Evolutionary conservation across 73 alveolate genomes (phyloP).

Genomic region (Durusdinium trenchii): DNA sequence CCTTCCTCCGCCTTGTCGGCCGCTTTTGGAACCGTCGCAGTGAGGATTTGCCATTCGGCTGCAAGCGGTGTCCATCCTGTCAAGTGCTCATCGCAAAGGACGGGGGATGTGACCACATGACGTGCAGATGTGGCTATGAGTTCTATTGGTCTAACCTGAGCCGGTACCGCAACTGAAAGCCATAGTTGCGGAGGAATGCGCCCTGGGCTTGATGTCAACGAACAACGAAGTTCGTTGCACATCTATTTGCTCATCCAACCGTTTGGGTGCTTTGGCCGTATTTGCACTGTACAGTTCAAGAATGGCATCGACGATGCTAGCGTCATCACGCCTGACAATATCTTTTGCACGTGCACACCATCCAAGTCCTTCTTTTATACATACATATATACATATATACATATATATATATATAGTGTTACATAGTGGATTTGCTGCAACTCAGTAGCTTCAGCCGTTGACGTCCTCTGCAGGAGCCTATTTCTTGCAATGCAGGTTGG

Average conservation of each 20-base stretch:
- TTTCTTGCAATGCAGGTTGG: neutral
- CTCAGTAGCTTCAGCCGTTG: neutral
- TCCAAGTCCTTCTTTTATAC: neutral
- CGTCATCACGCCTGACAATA: neutral
- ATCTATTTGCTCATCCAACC: neutral
- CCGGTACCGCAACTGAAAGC: neutral
- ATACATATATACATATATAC: too few species aligned
- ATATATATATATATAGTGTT: too few species aligned
- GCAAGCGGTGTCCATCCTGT: constrained; percentile 97
- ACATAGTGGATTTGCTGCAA: neutral
- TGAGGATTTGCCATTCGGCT: constrained; percentile 14
- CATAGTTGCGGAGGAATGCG: neutral
- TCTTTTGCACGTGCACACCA: neutral
- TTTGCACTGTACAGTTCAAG: neutral
- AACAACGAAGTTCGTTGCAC: neutral
- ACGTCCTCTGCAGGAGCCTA: neutral
- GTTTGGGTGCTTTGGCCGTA: neutral
- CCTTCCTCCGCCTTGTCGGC: neutral
- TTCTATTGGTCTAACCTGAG: constrained; percentile 96
- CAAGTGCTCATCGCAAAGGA: constrained; percentile 96
- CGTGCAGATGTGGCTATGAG: constrained; percentile 97
- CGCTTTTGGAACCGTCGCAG: neutral
- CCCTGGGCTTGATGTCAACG: neutral
- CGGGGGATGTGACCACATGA: constrained; percentile 97
- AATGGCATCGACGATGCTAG: neutral